Evolutionary conservation across 768 basidiomycete species (phyloP), one percentile per base, ranked within the genome.

Genomic region (Suillus spraguei): DNA sequence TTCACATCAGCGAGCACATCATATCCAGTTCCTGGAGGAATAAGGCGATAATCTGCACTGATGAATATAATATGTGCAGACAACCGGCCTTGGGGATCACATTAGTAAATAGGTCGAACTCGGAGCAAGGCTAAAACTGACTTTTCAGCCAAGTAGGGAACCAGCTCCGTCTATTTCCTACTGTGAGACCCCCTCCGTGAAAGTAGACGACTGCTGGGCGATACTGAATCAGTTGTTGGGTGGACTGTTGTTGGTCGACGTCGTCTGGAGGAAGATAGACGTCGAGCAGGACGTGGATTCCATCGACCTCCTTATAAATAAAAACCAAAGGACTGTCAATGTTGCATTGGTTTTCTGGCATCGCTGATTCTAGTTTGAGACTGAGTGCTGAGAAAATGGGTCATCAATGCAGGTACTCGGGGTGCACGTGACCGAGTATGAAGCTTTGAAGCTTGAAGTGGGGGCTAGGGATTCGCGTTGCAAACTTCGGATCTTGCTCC

Each of bases 141-240:
- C 89, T 79, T 55, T 81, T 72, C 32, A 90, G 73, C 89, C 89
- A 91, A n/a, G 60, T 64, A 2, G 89, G 88, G 70, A 89, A 85
- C 87, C 87, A 90, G 68, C 83, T 85, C 38, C 69, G 71, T 60
- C 83, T 78, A 65, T 85, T 83, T 1, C 88, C 88, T 17, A 84
- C 86, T 0, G 84, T 82, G 38, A 90, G 72, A 9, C 87, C 87
- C 3, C 88, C 89, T 8, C 85, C 81, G 60, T 81, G 81, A 54
- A 81, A 81, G 66, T 76, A 81, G 4, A 81, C 68, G 8, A 82
- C 58, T 24, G 71, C 66, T 7, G 80, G 78, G 8, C 16, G 35
- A 46, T 50, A 55, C 38, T 49, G 24, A 49, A 16, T 44, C 20
- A 35, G 7, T 33, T 58, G 52, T 22, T 5, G 9, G 42, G 6